phyloP scores from a whole-genome alignment of 2,329 filamentous ascomycete genomes.

The Tolypocladium guangdongense region DNA sequence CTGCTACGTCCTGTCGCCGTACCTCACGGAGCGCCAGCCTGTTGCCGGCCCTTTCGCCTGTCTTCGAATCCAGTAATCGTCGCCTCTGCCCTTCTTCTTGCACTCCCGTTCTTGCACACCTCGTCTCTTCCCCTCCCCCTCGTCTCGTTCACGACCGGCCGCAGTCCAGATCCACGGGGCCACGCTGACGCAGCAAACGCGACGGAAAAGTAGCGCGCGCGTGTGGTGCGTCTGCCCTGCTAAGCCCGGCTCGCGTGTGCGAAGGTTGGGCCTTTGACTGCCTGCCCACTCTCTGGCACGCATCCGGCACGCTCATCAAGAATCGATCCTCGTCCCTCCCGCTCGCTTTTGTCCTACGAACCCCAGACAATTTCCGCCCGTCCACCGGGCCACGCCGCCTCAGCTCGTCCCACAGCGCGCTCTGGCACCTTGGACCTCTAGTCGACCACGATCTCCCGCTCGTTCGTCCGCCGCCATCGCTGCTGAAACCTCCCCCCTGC shows the following conservation, averaged over 20 bases:
- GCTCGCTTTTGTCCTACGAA: constrained; percentile 10
- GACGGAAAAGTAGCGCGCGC: neutral
- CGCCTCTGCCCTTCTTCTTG: neutral
- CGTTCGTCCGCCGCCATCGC: constrained; percentile 3
- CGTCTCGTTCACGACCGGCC: neutral
- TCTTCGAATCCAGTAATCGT: neutral
- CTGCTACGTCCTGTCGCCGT: neutral
- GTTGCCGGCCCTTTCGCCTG: neutral
- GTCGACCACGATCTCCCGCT: constrained; percentile 4
- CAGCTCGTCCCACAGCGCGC: constrained; percentile 15
- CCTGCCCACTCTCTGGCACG: constrained; percentile 1
- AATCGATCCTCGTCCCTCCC: neutral
- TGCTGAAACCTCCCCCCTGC: constrained; percentile 7
- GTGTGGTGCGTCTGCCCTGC: neutral
- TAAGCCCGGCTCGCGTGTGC: constrained; percentile 1
- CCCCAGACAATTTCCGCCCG: constrained; percentile 14
- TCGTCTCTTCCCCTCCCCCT: neutral
- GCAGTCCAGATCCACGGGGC: neutral
- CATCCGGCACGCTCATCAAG: neutral
- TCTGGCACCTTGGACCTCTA: constrained; percentile 4
- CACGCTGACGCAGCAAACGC: neutral
- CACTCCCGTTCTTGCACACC: neutral
- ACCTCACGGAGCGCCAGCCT: neutral
- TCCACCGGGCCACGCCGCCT: constrained; percentile 10
- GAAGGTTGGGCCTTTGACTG: neutral